These are phyloP conservation scores for Delitschia confertaspora DNA, from an alignment of 495 filamentous ascomycete species.

Conservation along the genomic window DNA sequence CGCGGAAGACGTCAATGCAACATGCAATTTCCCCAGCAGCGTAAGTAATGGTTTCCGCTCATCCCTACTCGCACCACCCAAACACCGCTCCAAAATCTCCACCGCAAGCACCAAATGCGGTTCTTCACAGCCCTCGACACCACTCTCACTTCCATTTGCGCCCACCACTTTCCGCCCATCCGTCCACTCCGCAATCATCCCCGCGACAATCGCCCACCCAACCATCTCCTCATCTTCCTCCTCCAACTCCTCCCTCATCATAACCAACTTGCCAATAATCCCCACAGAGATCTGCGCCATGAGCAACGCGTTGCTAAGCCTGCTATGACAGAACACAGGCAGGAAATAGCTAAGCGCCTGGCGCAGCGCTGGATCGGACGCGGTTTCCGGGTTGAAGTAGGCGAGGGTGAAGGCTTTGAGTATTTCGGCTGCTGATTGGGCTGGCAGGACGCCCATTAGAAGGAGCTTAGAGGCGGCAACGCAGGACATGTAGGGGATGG, in stretches of 20 bases:
- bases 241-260: slow-evolving; percentile 46
- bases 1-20: slow-evolving; percentile 42
- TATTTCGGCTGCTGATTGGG: slow-evolving; percentile 47
- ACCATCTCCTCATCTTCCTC: slow-evolving; percentile 66
- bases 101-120: slow-evolving; percentile 60
- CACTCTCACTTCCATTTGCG: slow-evolving; percentile 26
- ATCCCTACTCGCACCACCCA: slow-evolving; percentile 50
- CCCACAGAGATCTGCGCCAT: slow-evolving; percentile 65
- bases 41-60: slow-evolving; percentile 74
- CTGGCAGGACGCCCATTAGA: slow-evolving; percentile 56
- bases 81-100: slow-evolving; percentile 51
- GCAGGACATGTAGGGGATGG: slow-evolving; percentile 61
- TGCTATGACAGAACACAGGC: slow-evolving; percentile 85
- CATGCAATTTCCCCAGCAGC: slow-evolving; percentile 73
- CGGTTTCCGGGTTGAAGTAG: slow-evolving; percentile 85
- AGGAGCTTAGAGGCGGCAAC: slow-evolving; percentile 78
- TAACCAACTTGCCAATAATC: slow-evolving; percentile 55
- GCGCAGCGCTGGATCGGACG: slow-evolving; percentile 73
- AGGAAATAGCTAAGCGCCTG: slow-evolving; percentile 93
- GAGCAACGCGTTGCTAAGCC: slow-evolving; percentile 64
- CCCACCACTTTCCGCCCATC: slow-evolving; percentile 81
- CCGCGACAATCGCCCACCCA: slow-evolving; percentile 59
- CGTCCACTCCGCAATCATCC: slow-evolving; percentile 89
- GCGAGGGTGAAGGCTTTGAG: slow-evolving; percentile 72
- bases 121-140: slow-evolving; percentile 49